Evolutionary conservation across 768 basidiomycete species (phyloP).

Genomic region (Rhizopogon vulgaris): DNA sequence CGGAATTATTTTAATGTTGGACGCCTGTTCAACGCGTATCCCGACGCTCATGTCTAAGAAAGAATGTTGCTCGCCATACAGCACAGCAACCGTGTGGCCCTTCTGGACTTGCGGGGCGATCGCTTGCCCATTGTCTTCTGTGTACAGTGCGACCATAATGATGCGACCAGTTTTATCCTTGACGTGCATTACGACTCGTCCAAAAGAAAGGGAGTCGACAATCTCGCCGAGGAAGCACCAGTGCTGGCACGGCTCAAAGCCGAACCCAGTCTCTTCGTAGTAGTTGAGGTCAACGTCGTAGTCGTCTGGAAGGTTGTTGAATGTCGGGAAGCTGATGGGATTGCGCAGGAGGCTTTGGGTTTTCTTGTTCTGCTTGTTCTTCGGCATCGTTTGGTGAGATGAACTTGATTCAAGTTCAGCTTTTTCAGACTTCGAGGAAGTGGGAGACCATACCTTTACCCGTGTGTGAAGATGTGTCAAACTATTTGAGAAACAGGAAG

Average conservation of each 20-base stretch:
- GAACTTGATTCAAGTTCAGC: background rate
- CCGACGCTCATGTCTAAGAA: constrained; percentile 3
- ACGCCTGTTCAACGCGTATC: constrained; percentile 1
- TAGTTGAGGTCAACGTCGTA: constrained; percentile 9
- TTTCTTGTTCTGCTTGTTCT: background rate
- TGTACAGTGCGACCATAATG: constrained; percentile 19
- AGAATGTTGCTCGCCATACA: constrained; percentile 4
- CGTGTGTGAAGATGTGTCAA: background rate
- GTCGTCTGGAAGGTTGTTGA: constrained; percentile 19
- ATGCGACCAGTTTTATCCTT: constrained; percentile 18
- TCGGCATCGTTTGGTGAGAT: background rate
- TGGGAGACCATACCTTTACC: background rate
- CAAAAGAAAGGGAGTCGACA: background rate
- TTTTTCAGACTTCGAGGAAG: background rate
- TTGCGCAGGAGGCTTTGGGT: background rate
- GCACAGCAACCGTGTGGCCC: constrained; percentile 5
- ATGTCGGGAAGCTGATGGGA: constrained; percentile 21
- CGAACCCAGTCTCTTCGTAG: background rate
- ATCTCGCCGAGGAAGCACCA: constrained; percentile 20
- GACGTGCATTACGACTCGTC: constrained; percentile 18
- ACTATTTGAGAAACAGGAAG: too few relatives aligned
- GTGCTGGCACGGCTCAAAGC: constrained; percentile 13
- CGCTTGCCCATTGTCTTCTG: constrained; percentile 7
- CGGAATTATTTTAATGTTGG: background rate
- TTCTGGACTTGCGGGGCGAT: background rate